Conservation (phyloP, 1,284 basidiomycete genomes). For the Quambalaria eucalypti region DNA sequence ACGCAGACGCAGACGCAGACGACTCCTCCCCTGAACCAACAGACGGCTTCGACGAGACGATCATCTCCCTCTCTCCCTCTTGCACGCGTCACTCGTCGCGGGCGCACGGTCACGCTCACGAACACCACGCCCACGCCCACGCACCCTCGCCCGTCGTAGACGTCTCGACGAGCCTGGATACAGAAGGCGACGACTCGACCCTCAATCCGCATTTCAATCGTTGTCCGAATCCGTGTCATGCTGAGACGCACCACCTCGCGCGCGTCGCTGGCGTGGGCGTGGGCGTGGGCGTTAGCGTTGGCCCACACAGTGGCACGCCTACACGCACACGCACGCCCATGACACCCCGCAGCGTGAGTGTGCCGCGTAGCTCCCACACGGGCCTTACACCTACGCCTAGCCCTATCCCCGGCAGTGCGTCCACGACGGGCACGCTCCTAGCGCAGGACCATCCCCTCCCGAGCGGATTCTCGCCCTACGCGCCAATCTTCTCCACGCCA, state of each 20-base stretch:
- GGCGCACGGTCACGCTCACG: no score
- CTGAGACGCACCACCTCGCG: not conserved
- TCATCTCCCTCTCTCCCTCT: not conserved
- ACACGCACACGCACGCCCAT: not conserved
- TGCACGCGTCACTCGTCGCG: not conserved
- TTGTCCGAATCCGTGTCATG: slow-evolving; percentile 23
- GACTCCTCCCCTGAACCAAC: not conserved
- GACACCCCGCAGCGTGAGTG: not conserved
- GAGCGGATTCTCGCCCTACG: slow-evolving; percentile 1
- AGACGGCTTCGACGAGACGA: not conserved
- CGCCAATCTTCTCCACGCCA: slow-evolving; percentile 27
- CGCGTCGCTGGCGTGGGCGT: not conserved
- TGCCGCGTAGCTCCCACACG: no score
- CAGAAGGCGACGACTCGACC: slow-evolving; percentile 25
- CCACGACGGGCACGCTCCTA: not conserved
- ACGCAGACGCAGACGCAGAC: not conserved
- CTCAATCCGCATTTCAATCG: slow-evolving; percentile 32
- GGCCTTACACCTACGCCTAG: no score
- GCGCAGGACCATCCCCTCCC: slow-evolving; percentile 2
- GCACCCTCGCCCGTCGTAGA: not conserved
- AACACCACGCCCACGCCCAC: no score
- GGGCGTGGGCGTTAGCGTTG: no score
- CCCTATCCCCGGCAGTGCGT: no score
- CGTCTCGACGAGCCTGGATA: slow-evolving; percentile 11
- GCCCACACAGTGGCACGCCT: no score